Percentiles rank a stretch among this genome's conserved stretches.
These are phyloP conservation scores for Tolypocladium tropicale DNA, from an alignment of 2,329 filamentous ascomycete species.

Conservation along the genomic window DNA sequence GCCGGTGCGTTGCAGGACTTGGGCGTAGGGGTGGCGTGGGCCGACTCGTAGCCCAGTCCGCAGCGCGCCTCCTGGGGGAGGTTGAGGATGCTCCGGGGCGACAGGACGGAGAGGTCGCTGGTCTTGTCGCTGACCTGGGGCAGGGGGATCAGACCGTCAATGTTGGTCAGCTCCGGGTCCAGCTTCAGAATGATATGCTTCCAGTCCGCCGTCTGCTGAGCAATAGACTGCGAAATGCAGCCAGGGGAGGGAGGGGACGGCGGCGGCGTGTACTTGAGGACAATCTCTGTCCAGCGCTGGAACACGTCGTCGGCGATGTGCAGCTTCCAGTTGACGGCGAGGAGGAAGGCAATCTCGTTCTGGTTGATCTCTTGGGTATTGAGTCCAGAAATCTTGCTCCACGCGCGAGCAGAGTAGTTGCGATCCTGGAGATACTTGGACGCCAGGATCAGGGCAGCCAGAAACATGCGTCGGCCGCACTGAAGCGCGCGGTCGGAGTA, in stretches of 20 bases:
- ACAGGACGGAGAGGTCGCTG: slow-evolving; percentile 25
- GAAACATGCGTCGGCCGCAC: slow-evolving; percentile 95
- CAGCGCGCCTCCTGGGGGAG: slow-evolving; percentile 25
- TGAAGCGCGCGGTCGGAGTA: slow-evolving; percentile 72
- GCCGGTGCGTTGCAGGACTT: slow-evolving; percentile 29
- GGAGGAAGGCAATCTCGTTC: slow-evolving; percentile 87
- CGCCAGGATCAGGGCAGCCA: slow-evolving; percentile 86
- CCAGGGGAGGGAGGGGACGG: slow-evolving; percentile 46
- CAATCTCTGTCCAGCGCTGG: slow-evolving; percentile 87
- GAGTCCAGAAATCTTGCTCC: slow-evolving; percentile 98
- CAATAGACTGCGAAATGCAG: slow-evolving; percentile 27
- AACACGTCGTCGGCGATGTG: slow-evolving; percentile 86
- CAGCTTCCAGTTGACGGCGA: slow-evolving; percentile 86
- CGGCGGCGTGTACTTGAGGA: slow-evolving; percentile 76
- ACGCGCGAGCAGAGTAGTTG: slow-evolving; percentile 93
- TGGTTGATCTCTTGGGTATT: slow-evolving; percentile 90
- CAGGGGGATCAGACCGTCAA: slow-evolving; percentile 38
- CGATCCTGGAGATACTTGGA: slow-evolving; percentile 98
- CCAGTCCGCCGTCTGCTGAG: slow-evolving; percentile 44
- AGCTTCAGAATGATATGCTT: slow-evolving; percentile 47
- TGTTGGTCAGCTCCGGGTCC: slow-evolving; percentile 47
- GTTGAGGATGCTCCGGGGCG: slow-evolving; percentile 34
- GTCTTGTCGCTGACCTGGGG: slow-evolving; percentile 16
- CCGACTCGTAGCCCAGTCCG: slow-evolving; percentile 24
- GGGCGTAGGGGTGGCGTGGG: slow-evolving; percentile 29